Conservation (phyloP, 179 eudicot genomes). For the Carnegiea gigantea region DNA sequence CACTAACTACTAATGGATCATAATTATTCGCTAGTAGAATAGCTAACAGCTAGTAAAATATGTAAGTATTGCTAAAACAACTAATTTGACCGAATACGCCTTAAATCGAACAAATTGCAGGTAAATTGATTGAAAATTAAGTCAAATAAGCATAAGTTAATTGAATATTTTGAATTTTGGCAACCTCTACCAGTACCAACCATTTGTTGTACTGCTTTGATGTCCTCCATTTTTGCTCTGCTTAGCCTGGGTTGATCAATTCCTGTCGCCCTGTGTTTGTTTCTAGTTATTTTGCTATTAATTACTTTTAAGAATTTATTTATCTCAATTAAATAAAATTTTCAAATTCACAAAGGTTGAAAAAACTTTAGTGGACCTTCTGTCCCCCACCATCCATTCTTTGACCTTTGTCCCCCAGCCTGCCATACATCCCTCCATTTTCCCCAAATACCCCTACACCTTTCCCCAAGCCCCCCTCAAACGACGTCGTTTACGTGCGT, state of each 20-base stretch:
- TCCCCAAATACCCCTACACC: background rate
- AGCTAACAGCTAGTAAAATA: no score
- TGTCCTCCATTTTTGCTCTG: background rate
- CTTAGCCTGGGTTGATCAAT: background rate
- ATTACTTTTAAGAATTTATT: no score
- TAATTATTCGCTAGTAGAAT: no score
- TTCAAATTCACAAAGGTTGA: background rate
- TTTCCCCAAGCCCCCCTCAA: background rate
- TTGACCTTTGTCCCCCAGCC: conserved; percentile 12
- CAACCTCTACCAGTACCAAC: background rate
- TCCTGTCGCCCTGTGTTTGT: background rate
- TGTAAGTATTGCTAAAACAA: no score
- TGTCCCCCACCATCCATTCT: conserved; percentile 8
- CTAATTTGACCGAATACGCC: no score
- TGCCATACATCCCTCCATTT: background rate
- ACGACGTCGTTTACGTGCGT: background rate
- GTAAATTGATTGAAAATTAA: no score
- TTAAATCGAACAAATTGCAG: no score
- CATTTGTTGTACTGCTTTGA: background rate
- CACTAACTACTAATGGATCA: no score
- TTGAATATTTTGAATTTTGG: background rate
- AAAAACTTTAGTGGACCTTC: background rate
- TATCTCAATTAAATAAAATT: background rate
- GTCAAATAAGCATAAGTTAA: no score
- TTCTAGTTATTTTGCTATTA: background rate